Base-by-base conservation (phyloP, 768 basidiomycete genomes). In the Pleurotus eryngii region DNA sequence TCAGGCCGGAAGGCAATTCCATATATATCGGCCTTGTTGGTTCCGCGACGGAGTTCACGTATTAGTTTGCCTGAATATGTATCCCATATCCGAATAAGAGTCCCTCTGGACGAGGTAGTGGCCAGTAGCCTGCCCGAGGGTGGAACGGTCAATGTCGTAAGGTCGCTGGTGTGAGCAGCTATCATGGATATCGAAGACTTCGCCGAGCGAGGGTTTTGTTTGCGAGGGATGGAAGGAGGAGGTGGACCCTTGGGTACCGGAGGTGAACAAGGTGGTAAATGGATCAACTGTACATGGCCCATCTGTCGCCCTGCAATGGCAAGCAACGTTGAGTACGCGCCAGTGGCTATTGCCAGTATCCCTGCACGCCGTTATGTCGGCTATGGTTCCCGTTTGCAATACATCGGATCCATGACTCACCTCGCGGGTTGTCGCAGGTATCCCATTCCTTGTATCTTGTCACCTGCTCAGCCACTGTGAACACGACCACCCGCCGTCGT, bases 21-120 rank as follows among this genome's bases (percentile, higher is more conserved):
- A 69, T 93, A 95, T 45, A 96, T 95, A 64, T 90, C 87, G 26
- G 94, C 94, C 64, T 91, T 87, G 70, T 97, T 95, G 15, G 89
- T 82, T 7, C 94, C 94, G 67, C 94, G 80, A 57, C 94, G 76
- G 26, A 97, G 80, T 68, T 95, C 94, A 46, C 86, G 79, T 20
- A 90, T 70, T 47, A 90, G 82, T 62, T 86, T 88, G 15, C 90
- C 89, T 6, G 85, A 82, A 5, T 74, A 64, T 0, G 90, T 71
- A 67, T 95, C 89, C 92, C 92, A 97, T 64, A 95, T 81, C 46
- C 94, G 82, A 24, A 96, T 84, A 42, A 97, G 79, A 1, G 94
- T 97, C 12, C 94, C 94, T 57, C 85, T 80, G 35, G 81, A 75
- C 18, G 92, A 94, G 2, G 93, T 89, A 0, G 95, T 95, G 1